Base-by-base conservation (phyloP, 139 green algal species). In the Ostreobium quekettii region DNA sequence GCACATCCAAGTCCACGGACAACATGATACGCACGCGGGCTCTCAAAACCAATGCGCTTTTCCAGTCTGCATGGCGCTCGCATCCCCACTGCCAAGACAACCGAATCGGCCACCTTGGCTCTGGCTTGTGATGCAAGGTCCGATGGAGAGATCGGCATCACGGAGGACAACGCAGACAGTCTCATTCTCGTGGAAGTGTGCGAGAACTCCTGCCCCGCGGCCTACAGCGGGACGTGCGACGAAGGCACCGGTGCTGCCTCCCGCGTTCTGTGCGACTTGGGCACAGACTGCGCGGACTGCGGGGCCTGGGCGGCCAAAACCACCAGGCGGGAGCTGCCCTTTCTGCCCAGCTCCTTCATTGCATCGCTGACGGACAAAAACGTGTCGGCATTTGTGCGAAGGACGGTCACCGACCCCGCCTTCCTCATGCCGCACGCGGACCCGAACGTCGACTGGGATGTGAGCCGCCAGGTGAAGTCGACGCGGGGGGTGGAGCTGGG, bases 221-320 rank as follows among this genome's bases (percentile, higher is more conserved):
- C 59, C 4, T 31, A 47, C 24, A 66, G 32, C 8, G 59, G 59
- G 6, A 66, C 29, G 35, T 66, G 59, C 8, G 15, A 66, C 8
- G 59, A 66, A 5, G 59, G 59, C 15, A 63, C n/a, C 56, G 56
- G 28, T 63, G 56, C 56, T 33, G n/a, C 56, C n/a, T 7, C n/a
- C 7, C 22, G 4, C 15, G 81, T 87, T 1, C 57, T 74, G 7
- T 92, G 86, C 62, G 86, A 92, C 71, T 71, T 92, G n/a, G 86
- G 86, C 39, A 92, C 83, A 7, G 86, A 92, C 78, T 92, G 86
- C 70, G 36, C 60, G 1, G 86, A 92, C 75, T 92, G 86, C 53
- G 86, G 86, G 0, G 60, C 80, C 1, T 89, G 81, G 81, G 64
- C 57, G 4, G 37, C 65, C 70, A 2, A 60, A 66, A 2, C 53